Base-by-base conservation (phyloP, 2,329 filamentous ascomycete species). In the Beauveria sp. region DNA sequence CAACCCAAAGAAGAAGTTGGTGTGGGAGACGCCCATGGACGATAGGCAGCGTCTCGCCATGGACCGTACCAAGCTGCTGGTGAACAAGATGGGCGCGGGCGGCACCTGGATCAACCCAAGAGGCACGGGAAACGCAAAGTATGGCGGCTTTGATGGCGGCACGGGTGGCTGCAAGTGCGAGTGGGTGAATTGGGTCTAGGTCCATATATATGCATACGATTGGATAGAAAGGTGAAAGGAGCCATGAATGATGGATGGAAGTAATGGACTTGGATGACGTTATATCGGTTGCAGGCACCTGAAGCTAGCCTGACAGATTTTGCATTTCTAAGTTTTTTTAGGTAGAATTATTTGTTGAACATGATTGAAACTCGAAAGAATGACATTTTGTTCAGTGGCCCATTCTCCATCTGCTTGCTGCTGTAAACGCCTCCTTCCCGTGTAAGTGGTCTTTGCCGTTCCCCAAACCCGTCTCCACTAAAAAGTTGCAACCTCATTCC, bases 91-190 rank as follows among this genome's bases (percentile, higher is more conserved):
- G 65, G 75, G 69, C 0, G 78, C 77, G 51, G 80, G 77, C 3
- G 84, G 84, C 2, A 74, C 73, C 6, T 70, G 80, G 64, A 73
- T 87, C 60, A 88, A 88, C 67, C 75, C 75, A 12, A 73, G 78
- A 10, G 74, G 71, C 2, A 71, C 73, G 24, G 72, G 70, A 1
- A 75, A 85, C 63, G 66, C 71, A 12, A 77, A 74, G 28, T 74
- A 82, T 61, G 85, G 85, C 2, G 85, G 85, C 1, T 80, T 83
- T 64, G 85, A 88, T 69, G 85, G 85, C 24, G 85, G 85, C 43
- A 80, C 77, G 1, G 84, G 84, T 18, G 85, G 85, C 1, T 88
- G 85, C 68, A 77, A 74, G 70, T 88, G 85, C 69, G 75, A 80
- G 66, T 88, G 84, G 82, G 75, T 77, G 61, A 88, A 88, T 63